Base-by-base conservation (phyloP, 129 eudicot genomes). In the Tanacetum coccineum region DNA sequence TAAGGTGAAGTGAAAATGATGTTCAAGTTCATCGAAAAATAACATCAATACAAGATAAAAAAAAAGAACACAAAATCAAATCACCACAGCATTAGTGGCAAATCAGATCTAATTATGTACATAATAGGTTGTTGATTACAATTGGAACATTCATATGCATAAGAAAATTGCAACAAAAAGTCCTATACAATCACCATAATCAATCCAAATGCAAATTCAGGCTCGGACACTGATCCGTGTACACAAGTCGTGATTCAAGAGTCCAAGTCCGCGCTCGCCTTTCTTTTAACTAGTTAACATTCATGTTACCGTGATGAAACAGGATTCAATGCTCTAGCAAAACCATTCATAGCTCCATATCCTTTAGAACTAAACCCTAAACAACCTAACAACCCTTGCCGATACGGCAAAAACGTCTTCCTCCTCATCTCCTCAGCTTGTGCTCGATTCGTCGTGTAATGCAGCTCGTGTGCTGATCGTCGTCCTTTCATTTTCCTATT, bases 381-480 rank as follows among this genome's bases (percentile, higher is more conserved):
- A 48, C 97, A 90, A 0, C 97, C 95, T 4, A 90, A 52, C 77
- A 90, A 45, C 9, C 97, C 97, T 71, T 90, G 97, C 72, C 87
- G 76, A 77, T 90, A 90, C 13, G 97, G 97, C 80, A 90, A 32
- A 25, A 72, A 87, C 18, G 97, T 90, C 87, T 84, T 90, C 87
- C 76, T 90, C 91, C 85, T 84, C 97, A 90, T 81, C 85, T 89
- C 96, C 82, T 86, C 95, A 52, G 96, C 84, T 58, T 83, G 88
- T 9, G 95, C 96, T 52, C 96, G 75, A 52, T 90, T 86, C 25
- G 77, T 67, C 1, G 88, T 76, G 87, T 90, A 90, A 79, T 84
- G 95, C 75, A 86, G 6, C 62, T 89, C 96, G 21, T 89, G 96
- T 4, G 95, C 80, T 40, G 89, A 84, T 1, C 76, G 66, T 10